These are phyloP conservation scores for Macrolepiota fuliginosa DNA, from an alignment of 768 basidiomycete species.

Conservation along the genomic window DNA sequence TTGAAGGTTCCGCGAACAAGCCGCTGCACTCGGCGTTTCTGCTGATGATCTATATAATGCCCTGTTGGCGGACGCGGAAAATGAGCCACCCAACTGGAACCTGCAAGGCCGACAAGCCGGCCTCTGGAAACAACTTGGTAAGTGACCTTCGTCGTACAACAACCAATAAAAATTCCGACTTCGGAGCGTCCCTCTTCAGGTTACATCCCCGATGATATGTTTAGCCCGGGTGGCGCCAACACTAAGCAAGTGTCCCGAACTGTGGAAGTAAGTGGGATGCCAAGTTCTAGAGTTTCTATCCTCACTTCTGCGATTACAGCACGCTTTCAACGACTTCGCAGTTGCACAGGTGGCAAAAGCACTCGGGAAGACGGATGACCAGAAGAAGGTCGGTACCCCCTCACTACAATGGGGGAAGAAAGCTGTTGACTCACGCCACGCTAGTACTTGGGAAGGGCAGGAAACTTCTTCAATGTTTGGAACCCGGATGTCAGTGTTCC, in stretches of 20 bases:
- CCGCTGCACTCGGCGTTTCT: slow-evolving; percentile 45
- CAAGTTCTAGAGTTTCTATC: background rate
- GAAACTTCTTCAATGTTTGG: slow-evolving; percentile 60
- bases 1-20: slow-evolving; percentile 48
- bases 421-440: background rate
- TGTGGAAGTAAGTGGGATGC: slow-evolving; percentile 41
- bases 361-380: slow-evolving; percentile 48
- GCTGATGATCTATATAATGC: slow-evolving; percentile 51
- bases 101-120: slow-evolving; percentile 58
- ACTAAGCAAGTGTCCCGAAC: slow-evolving; percentile 63
- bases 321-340: slow-evolving; percentile 62
- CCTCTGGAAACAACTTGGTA: slow-evolving; percentile 54
- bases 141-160: background rate
- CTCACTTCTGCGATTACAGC: slow-evolving; percentile 29
- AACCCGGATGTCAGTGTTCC: slow-evolving; percentile 55
- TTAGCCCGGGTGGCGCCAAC: slow-evolving; percentile 48
- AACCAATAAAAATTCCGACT: background rate
- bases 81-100: slow-evolving; percentile 59
- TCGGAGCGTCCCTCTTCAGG: slow-evolving; percentile 21
- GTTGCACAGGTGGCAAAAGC: slow-evolving; percentile 62
- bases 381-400: slow-evolving; percentile 39
- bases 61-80: slow-evolving; percentile 57
- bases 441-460: slow-evolving; percentile 52
- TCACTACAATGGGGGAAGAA: background rate
- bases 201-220: slow-evolving; percentile 39